Evolutionary conservation across 129 eudicot species (phyloP).

Genomic region (Ambrosia artemisiifolia): DNA sequence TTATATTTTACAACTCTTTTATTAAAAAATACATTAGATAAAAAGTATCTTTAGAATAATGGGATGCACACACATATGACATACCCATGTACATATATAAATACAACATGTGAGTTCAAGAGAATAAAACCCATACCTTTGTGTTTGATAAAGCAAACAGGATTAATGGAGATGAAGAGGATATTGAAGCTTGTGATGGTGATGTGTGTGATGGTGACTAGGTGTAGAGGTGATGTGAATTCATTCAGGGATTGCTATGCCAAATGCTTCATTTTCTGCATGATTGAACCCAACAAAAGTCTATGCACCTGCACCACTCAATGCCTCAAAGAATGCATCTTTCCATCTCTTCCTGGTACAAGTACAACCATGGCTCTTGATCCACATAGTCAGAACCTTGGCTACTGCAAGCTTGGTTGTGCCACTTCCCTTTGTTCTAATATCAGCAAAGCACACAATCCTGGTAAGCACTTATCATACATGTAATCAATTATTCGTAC

Average conservation of each 20-base stretch:
- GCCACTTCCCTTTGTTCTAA: conserved; percentile 63
- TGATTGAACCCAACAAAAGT: conserved; percentile 63
- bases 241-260: conserved; percentile 72
- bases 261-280: conserved; percentile 64
- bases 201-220: conserved; percentile 35
- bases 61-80: not conserved
- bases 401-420: conserved; percentile 80
- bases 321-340: conserved; percentile 74
- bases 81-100: not conserved
- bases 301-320: conserved; percentile 62
- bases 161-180: conserved; percentile 30
- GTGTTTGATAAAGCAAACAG: conserved; percentile 12
- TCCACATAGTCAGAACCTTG: conserved; percentile 37
- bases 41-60: not conserved
- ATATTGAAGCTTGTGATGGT: conserved; percentile 24
- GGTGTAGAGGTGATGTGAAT: conserved; percentile 26
- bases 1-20: not conserved
- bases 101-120: conserved; percentile 14
- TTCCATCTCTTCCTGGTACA: conserved; percentile 23
- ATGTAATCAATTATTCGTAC: not conserved
- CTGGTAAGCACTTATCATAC: conserved; percentile 34
- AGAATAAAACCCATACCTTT: not conserved
- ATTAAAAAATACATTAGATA: not conserved
- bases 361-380: not conserved
- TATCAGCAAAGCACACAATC: conserved; percentile 54